Evolutionary conservation across 192 early-diverging fungal species (phyloP), one percentile per base, ranked within the genome.

Genomic region (Coemansia sp.): DNA sequence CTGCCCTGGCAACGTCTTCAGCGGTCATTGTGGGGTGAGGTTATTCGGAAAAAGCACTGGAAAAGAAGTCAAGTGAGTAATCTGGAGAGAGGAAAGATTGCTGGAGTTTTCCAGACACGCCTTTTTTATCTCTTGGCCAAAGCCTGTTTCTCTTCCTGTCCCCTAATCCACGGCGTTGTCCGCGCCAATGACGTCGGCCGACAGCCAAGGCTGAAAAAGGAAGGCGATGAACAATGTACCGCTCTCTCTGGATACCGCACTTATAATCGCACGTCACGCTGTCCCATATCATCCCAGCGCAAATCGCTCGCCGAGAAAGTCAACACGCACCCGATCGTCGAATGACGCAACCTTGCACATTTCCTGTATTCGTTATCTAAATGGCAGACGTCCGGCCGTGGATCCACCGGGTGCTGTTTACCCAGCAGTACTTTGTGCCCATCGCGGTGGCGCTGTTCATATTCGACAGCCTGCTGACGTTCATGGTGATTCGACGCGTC

Each of bases 1-100:
- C 87, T 5, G 66, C 41, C 15, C 63, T 55, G 11, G 74, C 74
- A 39, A 70, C 63, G 45, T 63, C 53, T 57, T 75, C 72, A 11
- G 66, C 66, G 0, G 70, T 51, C 53, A 57, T 57, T 26, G 29
- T 8, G 17, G 9, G 21, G 3, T 38, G 25, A 15, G 5, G 29
- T 36, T 40, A 23, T 42, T 27, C 0, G 21, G 10, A 43, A 20
- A 46, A 45, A 45, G 21, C 7, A 22, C 12, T 42, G 46, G 23
- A 35, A 53, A 32, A 50, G 35, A 28, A 2, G 5, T 4, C 11
- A 35, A 15, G 17, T 39, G 36, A 39, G 36, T 39, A 39, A 39
- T 39, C 15, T 39, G 36, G 36, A 39, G n/a, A 39, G 17, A 39
- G n/a, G 17, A n/a, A n/a, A n/a, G n/a, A n/a, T n/a, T n/a, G n/a